Evolutionary conservation across 2,329 filamentous ascomycete species (phyloP).

Genomic region (Anisogramma anomala): DNA sequence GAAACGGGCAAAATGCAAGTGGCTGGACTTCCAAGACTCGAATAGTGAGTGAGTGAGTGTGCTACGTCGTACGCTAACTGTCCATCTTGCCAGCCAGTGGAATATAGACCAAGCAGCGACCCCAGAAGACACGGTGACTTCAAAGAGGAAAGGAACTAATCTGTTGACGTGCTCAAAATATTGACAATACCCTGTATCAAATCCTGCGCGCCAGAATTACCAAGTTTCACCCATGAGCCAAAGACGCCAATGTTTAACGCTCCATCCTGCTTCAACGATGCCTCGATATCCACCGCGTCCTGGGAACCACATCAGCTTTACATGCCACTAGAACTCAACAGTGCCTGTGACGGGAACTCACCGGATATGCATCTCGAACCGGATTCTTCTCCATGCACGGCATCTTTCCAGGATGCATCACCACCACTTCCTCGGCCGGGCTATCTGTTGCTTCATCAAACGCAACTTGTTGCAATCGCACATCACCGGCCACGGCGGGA

Average conservation of each 20-base stretch:
- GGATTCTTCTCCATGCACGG: slow-evolving; percentile 18
- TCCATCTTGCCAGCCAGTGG: too few relatives aligned
- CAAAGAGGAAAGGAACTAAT: too few relatives aligned
- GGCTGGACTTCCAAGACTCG: too few relatives aligned
- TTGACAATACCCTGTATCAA: slow-evolving; percentile 4
- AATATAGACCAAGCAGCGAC: too few relatives aligned
- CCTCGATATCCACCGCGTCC: slow-evolving; percentile 31
- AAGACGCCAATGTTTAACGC: slow-evolving; percentile 31
- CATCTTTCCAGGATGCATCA: slow-evolving; percentile 3
- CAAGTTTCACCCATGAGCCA: slow-evolving; percentile 17
- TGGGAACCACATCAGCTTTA: slow-evolving; percentile 14
- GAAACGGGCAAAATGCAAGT: too few relatives aligned
- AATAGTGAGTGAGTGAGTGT: too few relatives aligned
- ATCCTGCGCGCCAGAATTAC: not conserved
- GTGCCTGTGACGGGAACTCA: slow-evolving; percentile 16
- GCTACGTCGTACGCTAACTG: not conserved
- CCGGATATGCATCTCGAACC: slow-evolving; percentile 22
- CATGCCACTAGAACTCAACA: not conserved
- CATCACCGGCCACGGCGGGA: not conserved
- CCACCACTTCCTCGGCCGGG: not conserved
- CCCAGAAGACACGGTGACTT: too few relatives aligned
- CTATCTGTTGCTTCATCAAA: slow-evolving; percentile 4
- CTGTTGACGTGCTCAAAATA: too few relatives aligned
- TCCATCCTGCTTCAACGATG: slow-evolving; percentile 21
- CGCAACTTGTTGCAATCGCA: not conserved